Conservation (phyloP, 2,329 filamentous ascomycete genomes). For the Colletotrichum orchidophilum region DNA sequence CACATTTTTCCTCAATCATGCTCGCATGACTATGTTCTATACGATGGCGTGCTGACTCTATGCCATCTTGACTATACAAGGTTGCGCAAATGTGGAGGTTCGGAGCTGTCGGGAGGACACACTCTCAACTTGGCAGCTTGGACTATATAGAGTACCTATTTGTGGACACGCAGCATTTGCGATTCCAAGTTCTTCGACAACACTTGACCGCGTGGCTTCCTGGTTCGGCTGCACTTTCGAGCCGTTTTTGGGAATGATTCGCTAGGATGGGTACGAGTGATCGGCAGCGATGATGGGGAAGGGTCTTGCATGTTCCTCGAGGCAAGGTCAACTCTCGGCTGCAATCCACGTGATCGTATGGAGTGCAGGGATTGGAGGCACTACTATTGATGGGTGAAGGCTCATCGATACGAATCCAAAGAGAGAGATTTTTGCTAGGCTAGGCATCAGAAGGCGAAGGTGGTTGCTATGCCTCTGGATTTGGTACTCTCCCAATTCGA, state of each 20-base stretch:
- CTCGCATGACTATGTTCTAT: neutral
- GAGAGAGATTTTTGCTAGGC: neutral
- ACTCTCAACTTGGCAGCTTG: neutral
- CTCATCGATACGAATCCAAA: neutral
- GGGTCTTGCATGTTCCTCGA: constrained; percentile 4
- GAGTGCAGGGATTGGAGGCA: neutral
- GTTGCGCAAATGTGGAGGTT: neutral
- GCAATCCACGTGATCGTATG: neutral
- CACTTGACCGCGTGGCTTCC: neutral
- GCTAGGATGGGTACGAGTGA: neutral
- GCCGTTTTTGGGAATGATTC: neutral
- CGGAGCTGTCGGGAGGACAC: constrained; percentile 11
- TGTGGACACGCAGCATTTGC: neutral
- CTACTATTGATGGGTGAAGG: neutral
- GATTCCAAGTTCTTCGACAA: neutral
- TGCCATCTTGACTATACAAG: neutral
- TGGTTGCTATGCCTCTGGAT: neutral
- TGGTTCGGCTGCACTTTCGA: neutral
- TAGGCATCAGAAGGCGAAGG: neutral
- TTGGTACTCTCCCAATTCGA: neutral
- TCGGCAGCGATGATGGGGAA: neutral
- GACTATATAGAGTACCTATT: neutral
- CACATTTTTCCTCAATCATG: constrained; percentile 5
- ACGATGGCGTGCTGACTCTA: constrained; percentile 3
- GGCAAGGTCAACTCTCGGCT: neutral